Evolutionary conservation across 2,329 filamentous ascomycete species (phyloP), one percentile per base, ranked within the genome.

Genomic region (Cercospora sp.): DNA sequence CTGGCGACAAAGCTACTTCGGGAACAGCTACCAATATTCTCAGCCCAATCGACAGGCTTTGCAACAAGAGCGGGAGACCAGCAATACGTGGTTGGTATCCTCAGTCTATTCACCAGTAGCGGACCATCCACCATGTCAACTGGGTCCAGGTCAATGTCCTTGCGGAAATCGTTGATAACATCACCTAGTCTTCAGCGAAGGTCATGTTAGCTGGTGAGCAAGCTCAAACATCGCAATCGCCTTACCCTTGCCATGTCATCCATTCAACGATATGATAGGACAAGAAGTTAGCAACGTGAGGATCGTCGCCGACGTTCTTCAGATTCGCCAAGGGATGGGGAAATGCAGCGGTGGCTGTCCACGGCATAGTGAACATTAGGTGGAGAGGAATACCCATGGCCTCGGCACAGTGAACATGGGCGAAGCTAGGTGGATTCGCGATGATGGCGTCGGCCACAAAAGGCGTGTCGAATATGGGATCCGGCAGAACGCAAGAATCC

Each of bases 361-460:
- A 96, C 0, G 93, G 93, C 92, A 96, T 96, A 1, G 96, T 96
- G 79, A 96, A 96, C 90, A 96, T 94, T 78, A 96, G 87, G 72
- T 92, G 90, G 3, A 92, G 75, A 0, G 90, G 90, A 58, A 92
- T 87, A 0, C 89, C 90, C 72, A 92, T 79, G 77, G 89, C 90
- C 77, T 93, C 89, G 0, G 90, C 90, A 67, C 90, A 86, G 73
- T 93, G 90, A 3, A 92, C 83, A 73, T 92, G 90, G 0, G 88
- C 90, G 78, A 91, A 92, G 73, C 88, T 91, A 0, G 90, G 90
- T 1, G 90, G 90, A 67, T 92, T 92, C 2, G 90, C 90, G 72
- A 92, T 91, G 71, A 92, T 92, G 42, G 86, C 88, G 78, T 93
- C 92, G 0, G 92, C 93, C 42, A 96, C 88, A 76, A 96, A 96